Base-by-base conservation (phyloP, 108 stramenopile species). In the Stephanodiscus triporus region DNA sequence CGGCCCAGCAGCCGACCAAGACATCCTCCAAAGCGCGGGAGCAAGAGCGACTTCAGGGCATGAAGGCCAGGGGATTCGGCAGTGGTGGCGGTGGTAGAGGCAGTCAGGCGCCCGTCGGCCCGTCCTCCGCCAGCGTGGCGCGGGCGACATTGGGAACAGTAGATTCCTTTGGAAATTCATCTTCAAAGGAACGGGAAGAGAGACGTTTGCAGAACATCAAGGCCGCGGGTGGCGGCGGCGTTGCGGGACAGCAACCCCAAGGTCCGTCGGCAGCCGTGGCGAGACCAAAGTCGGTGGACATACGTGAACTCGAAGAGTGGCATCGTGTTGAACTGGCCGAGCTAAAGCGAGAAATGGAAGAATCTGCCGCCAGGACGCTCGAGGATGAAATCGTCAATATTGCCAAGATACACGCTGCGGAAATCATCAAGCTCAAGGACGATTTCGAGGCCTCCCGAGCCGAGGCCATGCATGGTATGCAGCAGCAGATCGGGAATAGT, bases 111-210 rank as follows among this genome's bases (percentile, higher is more conserved):
- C 27, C 42, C 59, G 67, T 42, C 13, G 50, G 37, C n/a, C 56
- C 51, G 20, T 55, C 48, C 38, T 30, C 29, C n/a, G 34, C 58
- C 5, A 1, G 37, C 51, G 38, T 27, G 54, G 64, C 38, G 43
- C 68, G 53, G 43, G 58, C 60, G 47, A 66, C 60, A 30, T 48
- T 73, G 29, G 66, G 38, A 37, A 49, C 36, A 8, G 17, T 34
- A 27, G 48, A 62, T 16, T 38, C 66, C 30, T 19, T 42, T 22
- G 40, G 61, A 34, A 71, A 72, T 42, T 61, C 78, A 61, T 40
- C 66, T 48, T 60, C 78, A n/a, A 67, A 72, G 51, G 62, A 68
- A 68, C 78, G 78, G 26, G 78, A 79, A 53, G 56, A 79, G 71
- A 71, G 72, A 42, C 58, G 78, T 14, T 62, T 79, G 36, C 49